Conservation (phyloP, 2,329 filamentous ascomycete species). For the Didymellaceae sp. region DNA sequence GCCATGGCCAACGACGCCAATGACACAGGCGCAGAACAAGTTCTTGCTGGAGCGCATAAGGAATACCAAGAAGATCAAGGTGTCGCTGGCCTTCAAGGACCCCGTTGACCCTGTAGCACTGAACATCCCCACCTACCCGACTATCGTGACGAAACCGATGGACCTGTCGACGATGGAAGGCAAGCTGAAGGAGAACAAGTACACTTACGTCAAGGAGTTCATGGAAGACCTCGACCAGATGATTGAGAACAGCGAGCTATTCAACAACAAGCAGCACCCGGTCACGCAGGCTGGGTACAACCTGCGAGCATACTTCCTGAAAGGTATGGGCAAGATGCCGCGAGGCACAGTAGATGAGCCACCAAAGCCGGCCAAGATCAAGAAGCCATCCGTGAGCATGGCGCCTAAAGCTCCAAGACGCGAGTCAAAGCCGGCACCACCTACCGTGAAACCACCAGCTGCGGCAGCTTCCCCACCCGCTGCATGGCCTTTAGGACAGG, state of each 20-base stretch:
- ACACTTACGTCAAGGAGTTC: conserved; percentile 74
- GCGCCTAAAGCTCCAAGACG: conserved; percentile 50
- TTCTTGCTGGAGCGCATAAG: conserved; percentile 71
- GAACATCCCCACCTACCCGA: conserved; percentile 75
- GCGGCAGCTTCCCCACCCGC: conserved; percentile 52
- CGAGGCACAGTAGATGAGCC: conserved; percentile 60
- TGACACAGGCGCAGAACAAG: conserved; percentile 64
- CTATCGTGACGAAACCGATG: conserved; percentile 77
- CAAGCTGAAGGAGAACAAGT: conserved; percentile 74
- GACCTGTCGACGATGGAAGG: conserved; percentile 84
- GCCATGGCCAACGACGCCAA: conserved; percentile 40
- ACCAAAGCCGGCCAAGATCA: conserved; percentile 63
- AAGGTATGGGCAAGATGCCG: conserved; percentile 66
- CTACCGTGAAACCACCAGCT: conserved; percentile 55
- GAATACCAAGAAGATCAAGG: conserved; percentile 85
- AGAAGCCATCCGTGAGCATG: conserved; percentile 42
- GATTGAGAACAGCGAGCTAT: conserved; percentile 76
- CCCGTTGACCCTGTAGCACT: conserved; percentile 81
- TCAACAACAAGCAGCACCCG: conserved; percentile 81
- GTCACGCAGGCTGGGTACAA: conserved; percentile 73
- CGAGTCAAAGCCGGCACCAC: conserved; percentile 54
- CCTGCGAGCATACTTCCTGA: conserved; percentile 65
- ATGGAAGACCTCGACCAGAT: conserved; percentile 78
- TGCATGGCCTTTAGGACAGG: conserved; percentile 77
- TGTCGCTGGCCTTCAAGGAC: conserved; percentile 75